These are phyloP conservation scores for Spiromastix sp. DNA, from an alignment of 2,329 filamentous ascomycete genomes.

Conservation along the genomic window DNA sequence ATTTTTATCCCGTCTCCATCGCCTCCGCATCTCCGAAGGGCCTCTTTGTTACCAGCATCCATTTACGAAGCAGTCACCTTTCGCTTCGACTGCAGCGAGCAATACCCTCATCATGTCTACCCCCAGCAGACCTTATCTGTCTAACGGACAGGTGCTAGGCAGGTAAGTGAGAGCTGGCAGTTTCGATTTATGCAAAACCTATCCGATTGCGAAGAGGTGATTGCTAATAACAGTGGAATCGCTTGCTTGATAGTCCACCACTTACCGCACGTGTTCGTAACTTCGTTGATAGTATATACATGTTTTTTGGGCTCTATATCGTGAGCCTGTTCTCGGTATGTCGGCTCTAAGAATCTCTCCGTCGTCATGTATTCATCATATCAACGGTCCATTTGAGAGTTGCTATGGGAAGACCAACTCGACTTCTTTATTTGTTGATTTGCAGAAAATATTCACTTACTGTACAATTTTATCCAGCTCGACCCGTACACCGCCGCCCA, in stretches of 20 bases:
- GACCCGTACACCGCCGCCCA: constrained; percentile 37
- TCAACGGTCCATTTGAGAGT: neutral
- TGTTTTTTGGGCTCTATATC: constrained; percentile 40
- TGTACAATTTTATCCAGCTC: constrained; percentile 23
- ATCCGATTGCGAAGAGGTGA: no score
- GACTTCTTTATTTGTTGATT: no score
- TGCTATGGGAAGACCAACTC: no score
- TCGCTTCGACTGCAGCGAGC: no score
- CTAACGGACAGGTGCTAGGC: constrained; percentile 3
- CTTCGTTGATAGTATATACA: constrained; percentile 33
- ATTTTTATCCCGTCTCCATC: no score
- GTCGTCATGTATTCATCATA: neutral
- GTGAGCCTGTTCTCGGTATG: constrained; percentile 39
- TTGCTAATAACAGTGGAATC: no score
- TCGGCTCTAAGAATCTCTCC: constrained; percentile 3
- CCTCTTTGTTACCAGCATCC: no score
- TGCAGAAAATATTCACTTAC: no score
- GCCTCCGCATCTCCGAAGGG: no score
- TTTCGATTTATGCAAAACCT: no score
- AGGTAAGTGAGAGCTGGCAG: constrained; percentile 1
- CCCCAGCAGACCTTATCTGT: constrained; percentile 7
- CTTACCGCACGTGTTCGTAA: constrained; percentile 32
- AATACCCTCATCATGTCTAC: constrained; percentile 25
- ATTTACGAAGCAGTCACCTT: no score
- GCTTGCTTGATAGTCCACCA: constrained; percentile 28